Percentiles rank a stretch among this genome's conserved stretches.
Conservation (phyloP, 2,329 filamentous ascomycete species). For the Diaporthe caulivora region DNA sequence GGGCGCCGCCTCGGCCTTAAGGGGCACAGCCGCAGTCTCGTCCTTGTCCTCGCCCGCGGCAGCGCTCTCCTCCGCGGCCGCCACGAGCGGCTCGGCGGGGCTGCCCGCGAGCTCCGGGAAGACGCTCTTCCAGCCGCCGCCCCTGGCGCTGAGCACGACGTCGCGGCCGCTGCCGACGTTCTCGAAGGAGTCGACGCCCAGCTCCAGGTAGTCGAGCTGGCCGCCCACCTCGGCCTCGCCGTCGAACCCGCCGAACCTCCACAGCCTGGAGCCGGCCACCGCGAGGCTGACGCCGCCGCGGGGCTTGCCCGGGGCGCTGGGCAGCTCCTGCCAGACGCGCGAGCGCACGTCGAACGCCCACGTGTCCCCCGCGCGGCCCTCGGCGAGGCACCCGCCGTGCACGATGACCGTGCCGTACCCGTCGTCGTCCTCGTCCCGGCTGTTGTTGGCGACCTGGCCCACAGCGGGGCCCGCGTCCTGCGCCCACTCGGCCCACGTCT, state of each 20-base stretch:
- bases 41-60: conserved; percentile 51
- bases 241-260: conserved; percentile 85
- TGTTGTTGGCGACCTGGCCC: conserved; percentile 67
- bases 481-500: conserved; percentile 66
- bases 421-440: conserved; percentile 70
- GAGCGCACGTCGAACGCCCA: conserved; percentile 81
- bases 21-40: conserved; percentile 41
- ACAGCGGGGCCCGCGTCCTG: conserved; percentile 66
- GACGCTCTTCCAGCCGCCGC: conserved; percentile 66
- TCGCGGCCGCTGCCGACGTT: conserved; percentile 63
- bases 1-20: background rate
- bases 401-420: conserved; percentile 79
- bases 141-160: conserved; percentile 62
- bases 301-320: conserved; percentile 74
- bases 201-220: conserved; percentile 74
- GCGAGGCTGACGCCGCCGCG: conserved; percentile 78
- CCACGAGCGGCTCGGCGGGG: conserved; percentile 43
- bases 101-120: conserved; percentile 47
- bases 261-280: conserved; percentile 73
- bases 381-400: conserved; percentile 79
- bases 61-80: conserved; percentile 39
- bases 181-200: conserved; percentile 68
- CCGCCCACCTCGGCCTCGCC: conserved; percentile 78
- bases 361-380: conserved; percentile 70
- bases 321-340: conserved; percentile 75